phyloP scores from a whole-genome alignment of 1,284 basidiomycete species.

The Trametes polyzona region DNA sequence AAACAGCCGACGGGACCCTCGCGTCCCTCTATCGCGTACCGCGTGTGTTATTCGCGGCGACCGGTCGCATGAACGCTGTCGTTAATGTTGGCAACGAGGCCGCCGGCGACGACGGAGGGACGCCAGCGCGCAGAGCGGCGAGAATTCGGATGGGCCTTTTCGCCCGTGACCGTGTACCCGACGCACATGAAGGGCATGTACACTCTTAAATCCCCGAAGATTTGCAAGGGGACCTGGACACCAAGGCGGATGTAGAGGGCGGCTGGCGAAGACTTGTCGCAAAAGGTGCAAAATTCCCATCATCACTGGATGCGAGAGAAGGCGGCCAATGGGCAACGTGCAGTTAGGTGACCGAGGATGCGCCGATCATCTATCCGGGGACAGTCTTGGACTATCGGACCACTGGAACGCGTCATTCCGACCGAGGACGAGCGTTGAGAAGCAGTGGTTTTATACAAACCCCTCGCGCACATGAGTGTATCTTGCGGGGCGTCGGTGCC shows the following conservation, averaged over 20 bases:
- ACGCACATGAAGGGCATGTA: not conserved
- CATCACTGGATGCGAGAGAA: slow-evolving; percentile 5
- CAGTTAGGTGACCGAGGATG: slow-evolving; percentile 24
- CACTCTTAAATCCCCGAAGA: slow-evolving; percentile 28
- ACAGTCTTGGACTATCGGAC: slow-evolving; percentile 9
- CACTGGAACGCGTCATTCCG: not conserved
- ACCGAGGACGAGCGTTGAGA: not conserved
- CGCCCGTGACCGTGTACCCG: slow-evolving; percentile 31
- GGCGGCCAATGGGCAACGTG: slow-evolving; percentile 9
- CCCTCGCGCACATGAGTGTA: not conserved
- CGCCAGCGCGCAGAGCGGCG: slow-evolving; percentile 25
- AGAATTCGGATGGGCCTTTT: slow-evolving; percentile 29
- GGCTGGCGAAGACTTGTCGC: not conserved
- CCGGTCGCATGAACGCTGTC: not conserved
- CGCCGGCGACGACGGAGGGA: not conserved
- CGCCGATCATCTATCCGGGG: slow-evolving; percentile 25
- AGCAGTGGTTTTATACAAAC: not conserved
- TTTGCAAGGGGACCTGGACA: slow-evolving; percentile 13
- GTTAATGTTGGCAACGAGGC: slow-evolving; percentile 1
- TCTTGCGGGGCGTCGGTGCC: slow-evolving; percentile 11
- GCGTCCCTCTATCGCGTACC: slow-evolving; percentile 5
- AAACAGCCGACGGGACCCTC: not conserved
- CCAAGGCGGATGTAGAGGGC: not conserved
- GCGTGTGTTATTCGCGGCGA: slow-evolving; percentile 24
- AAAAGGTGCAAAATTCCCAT: not conserved